Evolutionary conservation across 495 filamentous ascomycete species (phyloP).

Genomic region (Penicillium simplicissimum): DNA sequence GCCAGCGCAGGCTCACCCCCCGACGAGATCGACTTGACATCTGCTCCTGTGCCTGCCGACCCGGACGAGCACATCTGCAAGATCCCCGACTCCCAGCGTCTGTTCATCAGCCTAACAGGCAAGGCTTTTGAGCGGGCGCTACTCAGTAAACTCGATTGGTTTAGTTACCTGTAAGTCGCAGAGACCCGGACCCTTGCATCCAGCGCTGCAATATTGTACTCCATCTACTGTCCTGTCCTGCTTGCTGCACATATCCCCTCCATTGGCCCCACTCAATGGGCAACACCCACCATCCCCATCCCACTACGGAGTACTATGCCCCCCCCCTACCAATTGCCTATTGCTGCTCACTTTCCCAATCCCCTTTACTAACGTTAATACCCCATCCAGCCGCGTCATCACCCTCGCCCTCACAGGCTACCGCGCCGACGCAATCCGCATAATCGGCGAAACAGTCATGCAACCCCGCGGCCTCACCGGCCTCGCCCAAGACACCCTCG

Average conservation of each 20-base stretch:
- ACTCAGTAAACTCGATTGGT: conserved; percentile 66
- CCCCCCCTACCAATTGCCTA: neutral
- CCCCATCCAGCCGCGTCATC: conserved; percentile 52
- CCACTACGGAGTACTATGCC: neutral
- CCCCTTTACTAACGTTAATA: neutral
- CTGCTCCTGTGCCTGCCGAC: conserved; percentile 36
- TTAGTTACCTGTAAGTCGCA: conserved; percentile 55
- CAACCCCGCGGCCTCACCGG: conserved; percentile 65
- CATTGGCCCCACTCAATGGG: neutral
- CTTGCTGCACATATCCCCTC: neutral
- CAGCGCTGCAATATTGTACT: neutral
- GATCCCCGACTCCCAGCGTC: conserved; percentile 61
- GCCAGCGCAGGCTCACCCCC: conserved; percentile 14
- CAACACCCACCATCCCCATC: neutral
- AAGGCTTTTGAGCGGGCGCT: conserved; percentile 67
- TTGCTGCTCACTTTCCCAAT: neutral
- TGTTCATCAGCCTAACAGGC: conserved; percentile 72
- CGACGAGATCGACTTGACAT: conserved; percentile 24
- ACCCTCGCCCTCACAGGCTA: conserved; percentile 63
- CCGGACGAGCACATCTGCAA: conserved; percentile 50
- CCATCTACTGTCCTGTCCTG: too few species aligned
- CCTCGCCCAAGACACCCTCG: conserved; percentile 63
- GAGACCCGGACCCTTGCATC: conserved; percentile 5
- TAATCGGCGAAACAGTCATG: conserved; percentile 71
- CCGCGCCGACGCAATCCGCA: conserved; percentile 62